Evolutionary conservation across 2,329 filamentous ascomycete species (phyloP).

Genomic region (Gnomoniopsis sp.): DNA sequence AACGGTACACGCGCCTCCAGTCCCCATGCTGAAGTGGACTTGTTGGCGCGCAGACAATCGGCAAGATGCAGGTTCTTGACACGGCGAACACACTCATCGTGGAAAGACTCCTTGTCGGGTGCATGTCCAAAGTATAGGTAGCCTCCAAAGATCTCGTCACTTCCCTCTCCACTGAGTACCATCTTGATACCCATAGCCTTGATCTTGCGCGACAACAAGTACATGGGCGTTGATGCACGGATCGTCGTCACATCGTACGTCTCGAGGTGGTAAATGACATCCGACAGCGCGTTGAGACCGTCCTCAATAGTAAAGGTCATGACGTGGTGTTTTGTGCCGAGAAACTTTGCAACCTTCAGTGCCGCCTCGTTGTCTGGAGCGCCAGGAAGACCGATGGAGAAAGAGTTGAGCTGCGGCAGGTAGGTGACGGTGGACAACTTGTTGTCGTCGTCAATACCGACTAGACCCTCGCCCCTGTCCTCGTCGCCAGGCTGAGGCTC

Average conservation of each 20-base stretch:
- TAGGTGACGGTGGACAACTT: conserved; percentile 85
- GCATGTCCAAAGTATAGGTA: conserved; percentile 99
- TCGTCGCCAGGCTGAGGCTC: conserved; percentile 44
- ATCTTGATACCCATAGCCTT: conserved; percentile 99
- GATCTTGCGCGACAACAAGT: conserved; percentile 95
- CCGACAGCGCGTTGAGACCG: conserved; percentile 90
- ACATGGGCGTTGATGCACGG: conserved; percentile 97
- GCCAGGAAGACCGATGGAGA: conserved; percentile 93
- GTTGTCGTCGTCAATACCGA: conserved; percentile 92
- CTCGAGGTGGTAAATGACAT: conserved; percentile 98
- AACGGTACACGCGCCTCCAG: conserved; percentile 97
- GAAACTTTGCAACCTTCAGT: conserved; percentile 88
- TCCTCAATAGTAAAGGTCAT: conserved; percentile 99
- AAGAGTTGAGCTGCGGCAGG: conserved; percentile 93
- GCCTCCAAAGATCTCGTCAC: conserved; percentile 96
- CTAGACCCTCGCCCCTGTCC: conserved; percentile 67
- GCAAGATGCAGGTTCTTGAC: conserved; percentile 95
- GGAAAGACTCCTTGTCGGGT: conserved; percentile 87
- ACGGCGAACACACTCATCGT: conserved; percentile 88
- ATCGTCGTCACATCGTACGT: conserved; percentile 98
- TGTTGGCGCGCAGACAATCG: conserved; percentile 98
- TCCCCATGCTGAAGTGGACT: conserved; percentile 97
- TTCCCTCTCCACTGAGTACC: conserved; percentile 95
- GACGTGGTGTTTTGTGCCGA: conserved; percentile 96
- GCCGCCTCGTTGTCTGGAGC: conserved; percentile 92